Conservation (phyloP, 78 protist species). For the Dictyostelium citrinum region DNA sequence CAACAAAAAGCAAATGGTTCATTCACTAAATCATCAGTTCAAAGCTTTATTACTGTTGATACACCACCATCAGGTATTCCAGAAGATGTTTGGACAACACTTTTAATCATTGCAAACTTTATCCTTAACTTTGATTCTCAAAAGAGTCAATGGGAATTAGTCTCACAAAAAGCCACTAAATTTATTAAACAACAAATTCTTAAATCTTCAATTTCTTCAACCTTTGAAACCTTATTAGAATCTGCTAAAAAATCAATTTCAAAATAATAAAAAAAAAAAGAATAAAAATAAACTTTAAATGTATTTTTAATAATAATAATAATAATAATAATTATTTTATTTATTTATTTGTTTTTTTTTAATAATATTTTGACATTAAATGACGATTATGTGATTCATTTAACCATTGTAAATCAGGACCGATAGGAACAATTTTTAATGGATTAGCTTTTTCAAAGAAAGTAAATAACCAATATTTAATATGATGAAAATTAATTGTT, state of each 20-base stretch:
- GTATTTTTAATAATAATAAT: background rate
- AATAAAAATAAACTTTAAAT: background rate
- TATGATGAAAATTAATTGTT: conserved; percentile 85
- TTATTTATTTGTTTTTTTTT: background rate
- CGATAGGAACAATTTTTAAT: conserved; percentile 77
- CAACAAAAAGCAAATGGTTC: conserved; percentile 74
- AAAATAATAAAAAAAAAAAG: background rate
- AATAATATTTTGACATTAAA: conserved; percentile 4
- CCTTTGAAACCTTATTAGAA: background rate
- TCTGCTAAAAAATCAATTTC: background rate
- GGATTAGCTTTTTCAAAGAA: conserved; percentile 83
- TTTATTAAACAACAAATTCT: conserved; percentile 17
- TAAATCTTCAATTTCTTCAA: background rate
- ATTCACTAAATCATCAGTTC: background rate
- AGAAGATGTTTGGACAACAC: conserved; percentile 44
- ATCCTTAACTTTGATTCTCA: background rate
- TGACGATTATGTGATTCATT: background rate
- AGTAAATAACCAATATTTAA: conserved; percentile 79
- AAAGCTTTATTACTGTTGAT: background rate
- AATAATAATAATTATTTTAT: background rate
- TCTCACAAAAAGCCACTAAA: conserved; percentile 27
- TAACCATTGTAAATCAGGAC: conserved; percentile 44
- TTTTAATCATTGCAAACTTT: conserved; percentile 25
- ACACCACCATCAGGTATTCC: background rate
- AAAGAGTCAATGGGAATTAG: conserved; percentile 23